A percentile compares a stretch with the other conserved stretches of the same genome.
Conservation (phyloP, 2,329 filamentous ascomycete species). For the Rhytidhysteron rufulum region DNA sequence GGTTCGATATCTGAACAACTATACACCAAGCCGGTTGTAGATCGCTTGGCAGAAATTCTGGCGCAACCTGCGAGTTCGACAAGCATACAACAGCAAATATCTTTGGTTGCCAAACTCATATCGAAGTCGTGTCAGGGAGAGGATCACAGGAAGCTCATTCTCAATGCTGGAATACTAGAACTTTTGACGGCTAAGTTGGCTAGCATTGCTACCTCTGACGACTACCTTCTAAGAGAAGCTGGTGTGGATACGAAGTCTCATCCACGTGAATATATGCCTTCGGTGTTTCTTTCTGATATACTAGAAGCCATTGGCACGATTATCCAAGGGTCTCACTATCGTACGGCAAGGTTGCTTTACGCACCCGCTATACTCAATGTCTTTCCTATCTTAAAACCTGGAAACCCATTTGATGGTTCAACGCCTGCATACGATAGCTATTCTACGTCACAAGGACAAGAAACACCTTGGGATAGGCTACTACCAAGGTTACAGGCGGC, state of each 20-base stretch:
- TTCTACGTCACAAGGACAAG: conserved; percentile 6
- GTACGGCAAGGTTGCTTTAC: conserved; percentile 60
- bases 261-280: conserved; percentile 29
- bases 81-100: conserved; percentile 59
- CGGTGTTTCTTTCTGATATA: conserved; percentile 62
- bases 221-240: conserved; percentile 11
- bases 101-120: conserved; percentile 56
- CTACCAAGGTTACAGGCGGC: conserved; percentile 38
- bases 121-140: conserved; percentile 66
- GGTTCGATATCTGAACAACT: conserved; percentile 41
- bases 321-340: conserved; percentile 72
- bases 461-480: conserved; percentile 27
- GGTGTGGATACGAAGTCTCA: conserved; percentile 13
- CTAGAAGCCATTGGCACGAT: conserved; percentile 75
- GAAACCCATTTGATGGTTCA: conserved; percentile 12
- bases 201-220: conserved; percentile 26
- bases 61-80: conserved; percentile 52
- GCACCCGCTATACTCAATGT: conserved; percentile 33
- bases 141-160: conserved; percentile 65
- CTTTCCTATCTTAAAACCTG: conserved; percentile 16
- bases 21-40: conserved; percentile 60
- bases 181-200: conserved; percentile 69
- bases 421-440: conserved; percentile 14
- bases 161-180: conserved; percentile 72
- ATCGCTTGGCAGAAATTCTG: conserved; percentile 63